Base-by-base conservation (phyloP, 2,329 filamentous ascomycete genomes). In the Colletotrichum sp. region DNA sequence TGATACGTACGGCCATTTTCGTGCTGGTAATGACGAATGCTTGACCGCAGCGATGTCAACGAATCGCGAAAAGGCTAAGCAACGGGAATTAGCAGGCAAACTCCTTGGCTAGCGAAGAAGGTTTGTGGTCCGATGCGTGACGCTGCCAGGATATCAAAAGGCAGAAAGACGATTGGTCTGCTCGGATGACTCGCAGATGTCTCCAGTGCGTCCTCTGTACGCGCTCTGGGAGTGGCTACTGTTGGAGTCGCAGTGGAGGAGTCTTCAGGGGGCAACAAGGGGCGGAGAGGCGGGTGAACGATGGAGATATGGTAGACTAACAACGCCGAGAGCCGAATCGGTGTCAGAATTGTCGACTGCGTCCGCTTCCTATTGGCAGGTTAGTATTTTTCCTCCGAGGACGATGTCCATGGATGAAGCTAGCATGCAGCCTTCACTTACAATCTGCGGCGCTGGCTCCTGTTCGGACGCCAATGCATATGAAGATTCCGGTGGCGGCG, bases 1-100 rank as follows among this genome's bases (percentile, higher is more conserved):
- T 86, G 83, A 44, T 85, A 86, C 1, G 83, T 85, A 21, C 85
- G 78, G 5, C 84, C 84, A 74, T 86, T 84, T 68, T 86, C 85
- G n/a, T 81, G 78, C 4, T 84, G 82, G 76, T 83, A 83, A n/a
- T 81, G 77, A 32, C 82, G 72, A 49, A 86, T 84, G 68, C 84
- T 86, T 1, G 84, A 85, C 44, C 71, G 32, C 30, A 73, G 28
- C 18, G 64, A 69, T 16, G 65, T 68, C n/a, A 72, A n/a, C 15
- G 65, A 63, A n/a, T 73, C 65, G 6, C 69, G 69, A 8, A 55
- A 55, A 21, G 71, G 65, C 65, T 73, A 18, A 12, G 18, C 21
- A 26, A 10, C n/a, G 30, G 8, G 9, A 21, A 34, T 67, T 15
- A 60, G 34, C n/a, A 64, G 13, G n/a, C 3, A 15, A 64, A 26